Base-by-base conservation (phyloP, 1,284 basidiomycete genomes). In the Papiliotrema flavescens region DNA sequence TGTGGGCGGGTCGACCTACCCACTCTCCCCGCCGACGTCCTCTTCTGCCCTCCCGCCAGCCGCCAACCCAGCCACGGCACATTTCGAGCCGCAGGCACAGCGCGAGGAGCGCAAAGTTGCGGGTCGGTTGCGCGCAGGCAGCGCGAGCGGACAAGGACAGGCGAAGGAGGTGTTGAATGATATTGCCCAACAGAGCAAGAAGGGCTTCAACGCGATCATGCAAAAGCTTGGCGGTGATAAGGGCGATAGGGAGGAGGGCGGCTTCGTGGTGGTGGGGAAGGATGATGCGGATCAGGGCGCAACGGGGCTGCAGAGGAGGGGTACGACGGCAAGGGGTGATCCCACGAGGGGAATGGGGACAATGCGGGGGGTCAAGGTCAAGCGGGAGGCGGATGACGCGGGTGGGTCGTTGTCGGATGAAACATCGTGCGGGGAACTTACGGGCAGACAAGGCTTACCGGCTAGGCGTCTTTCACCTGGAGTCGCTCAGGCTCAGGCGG, bases 361-460 rank as follows among this genome's bases (percentile, higher is more conserved):
- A 1, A 77, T 91, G 59, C 83, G 86, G 55, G 82, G 83, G 34
- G 87, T 90, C 34, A 86, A 87, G 53, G 83, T 87, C 11, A 94
- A 92, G 78, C 81, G 92, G 49, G 93, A 96, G 62, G 87, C 89
- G 2, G 93, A 95, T 47, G 91, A 95, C 73, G 90, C 93, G 49
- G 88, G 89, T 89, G 54, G 63, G 82, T 75, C 17, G 14, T 13
- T 3, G 14, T 22, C n/a, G n/a, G n/a, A n/a, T n/a, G n/a, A n/a
- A n/a, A n/a, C n/a, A n/a, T n/a, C n/a, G n/a, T n/a, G n/a, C n/a
- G n/a, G 22, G 44, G 13, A 39, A 39, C 44, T 50, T 7, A 48
- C 45, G 28, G 8, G 1, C 74, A 86, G 94, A 98, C 75, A 89
- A 88, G 71, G 90, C 93, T 57, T 98, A 98, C 66, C 83, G 95